Base-by-base conservation (phyloP, 176 grass and related monocot genomes). In the Rhynchospora tenuis region DNA sequence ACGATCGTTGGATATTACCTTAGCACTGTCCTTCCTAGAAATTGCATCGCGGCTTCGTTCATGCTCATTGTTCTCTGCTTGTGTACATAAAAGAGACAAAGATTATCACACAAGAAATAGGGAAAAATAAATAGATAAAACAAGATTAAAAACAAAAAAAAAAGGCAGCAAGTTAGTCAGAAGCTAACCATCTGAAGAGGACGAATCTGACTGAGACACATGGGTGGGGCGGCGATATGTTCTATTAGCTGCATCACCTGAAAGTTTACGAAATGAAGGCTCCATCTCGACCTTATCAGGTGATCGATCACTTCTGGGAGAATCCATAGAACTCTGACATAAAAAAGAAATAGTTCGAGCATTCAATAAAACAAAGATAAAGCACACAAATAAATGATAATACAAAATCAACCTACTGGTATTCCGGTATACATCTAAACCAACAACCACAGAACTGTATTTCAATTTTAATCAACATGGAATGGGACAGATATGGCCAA, bases 101-200 rank as follows among this genome's bases (percentile, higher is more conserved):
- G 31, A 81, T 6, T 22, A 47, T 2, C 23, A 61, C 16, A 45
- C 22, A 31, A 64, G 5, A 81, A 64, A 22, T 33, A 33, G 1
- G 22, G 14, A 62, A 44, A 78, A 38, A 38, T 7, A 79, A 19
- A 58, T 33, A 79, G 48, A 14, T 44, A 61, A 80, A 45, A 63
- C 9, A 62, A 81, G 78, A 64, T 22, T 20, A 23, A 19, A n/a
- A n/a, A n/a, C n/a, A n/a, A n/a, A n/a, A n/a, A n/a, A 27, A 17
- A 60, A 61, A 9, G 67, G 16, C 58, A 65, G 9, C 31, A 23
- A 81, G 12, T 23, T 29, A n/a, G 20, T 81, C n/a, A 63, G 63
- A 50, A 65, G 80, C 80, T 82, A 54, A 82, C 80, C 80, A 65
- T 82, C 59, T 8, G 80, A 82, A 31, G 80, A 65, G 15, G 80